Evolutionary conservation across 139 green algal genomes (phyloP), one percentile per base, ranked within the genome.

Genomic region (Prasinococcaceae sp.): DNA sequence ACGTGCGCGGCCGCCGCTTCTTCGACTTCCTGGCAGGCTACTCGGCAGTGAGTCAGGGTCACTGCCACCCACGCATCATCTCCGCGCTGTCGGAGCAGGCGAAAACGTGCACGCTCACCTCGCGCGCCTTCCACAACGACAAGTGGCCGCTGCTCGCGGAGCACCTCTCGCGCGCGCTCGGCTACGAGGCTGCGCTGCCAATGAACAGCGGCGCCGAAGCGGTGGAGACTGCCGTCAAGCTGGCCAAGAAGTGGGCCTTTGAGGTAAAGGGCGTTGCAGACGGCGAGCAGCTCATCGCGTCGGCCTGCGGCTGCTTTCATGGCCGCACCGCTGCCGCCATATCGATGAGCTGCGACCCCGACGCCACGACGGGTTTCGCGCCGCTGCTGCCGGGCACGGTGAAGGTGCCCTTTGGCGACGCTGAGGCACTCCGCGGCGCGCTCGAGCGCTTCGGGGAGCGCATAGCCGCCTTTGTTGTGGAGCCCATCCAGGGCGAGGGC

Each of bases 171-270:
- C 50, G 50, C 28, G 19, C 72, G 41, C 50, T 74, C 40, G 66
- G 66, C 19, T 75, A 61, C 50, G 65, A 74, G n/a, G 50, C 6
- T 25, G 29, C 22, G 25, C 72, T 94, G 58, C 84, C 86, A 23
- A 94, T 95, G 78, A 95, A 98, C 76, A 98, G 84, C 8, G 90
- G 90, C 24, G 90, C 95, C 32, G 90, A 98, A 77, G 90, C 76
- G 5, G 85, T 92, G 2, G 90, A 98, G 60, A 96, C 87, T 0
- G 90, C 90, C 17, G 61, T 93, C 61, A 98, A 98, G 75, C 77
- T 98, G 22, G 87, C 88, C 8, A 74, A 86, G 68, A 77, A 80
- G 4, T 95, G 86, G 86, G 88, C 78, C 6, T 97, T 98, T 49
- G 76, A 93, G 39, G 86, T 93, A 6, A 98, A 98, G 77, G 83